A percentile compares a stretch with the other conserved stretches of the same genome.
Evolutionary conservation across 495 filamentous ascomycete genomes (phyloP).

Genomic region (Hamigera avellanea): DNA sequence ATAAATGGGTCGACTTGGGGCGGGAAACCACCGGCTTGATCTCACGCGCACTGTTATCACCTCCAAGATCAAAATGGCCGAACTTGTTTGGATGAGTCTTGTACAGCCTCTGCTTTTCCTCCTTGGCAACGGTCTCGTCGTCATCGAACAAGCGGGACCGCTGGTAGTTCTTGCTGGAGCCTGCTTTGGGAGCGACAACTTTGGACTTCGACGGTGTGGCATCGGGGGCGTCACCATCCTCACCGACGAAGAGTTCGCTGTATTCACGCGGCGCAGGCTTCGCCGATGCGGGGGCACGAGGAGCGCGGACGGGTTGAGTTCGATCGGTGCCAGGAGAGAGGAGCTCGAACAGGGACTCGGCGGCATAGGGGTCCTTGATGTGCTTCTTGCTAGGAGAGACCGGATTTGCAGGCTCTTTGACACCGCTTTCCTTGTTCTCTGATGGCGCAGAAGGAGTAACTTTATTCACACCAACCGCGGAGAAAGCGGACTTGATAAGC

Average conservation of each 20-base stretch:
- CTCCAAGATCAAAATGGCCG: slow-evolving; percentile 77
- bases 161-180: slow-evolving; percentile 58
- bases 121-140: slow-evolving; percentile 18
- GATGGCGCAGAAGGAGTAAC: slow-evolving; percentile 6
- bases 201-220: slow-evolving; percentile 39
- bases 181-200: slow-evolving; percentile 47
- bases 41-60: slow-evolving; percentile 34
- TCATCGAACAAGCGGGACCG: slow-evolving; percentile 60
- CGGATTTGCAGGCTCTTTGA: slow-evolving; percentile 32
- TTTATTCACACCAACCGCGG: slow-evolving; percentile 5
- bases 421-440: slow-evolving; percentile 5
- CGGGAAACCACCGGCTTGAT: slow-evolving; percentile 25
- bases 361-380: slow-evolving; percentile 61
- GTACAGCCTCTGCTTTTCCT: slow-evolving; percentile 34
- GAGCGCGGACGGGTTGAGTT: slow-evolving; percentile 21
- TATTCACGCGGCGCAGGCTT: slow-evolving; percentile 53
- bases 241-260: slow-evolving; percentile 50
- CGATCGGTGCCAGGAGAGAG: slow-evolving; percentile 24
- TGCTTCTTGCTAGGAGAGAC: slow-evolving; percentile 35
- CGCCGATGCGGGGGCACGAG: slow-evolving; percentile 36
- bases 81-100: slow-evolving; percentile 64
- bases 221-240: slow-evolving; percentile 25
- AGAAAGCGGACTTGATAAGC: slow-evolving; percentile 45
- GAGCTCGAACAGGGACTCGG: slow-evolving; percentile 41
- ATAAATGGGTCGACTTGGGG: slow-evolving; percentile 48